Conservation (phyloP, 192 early-diverging fungal species). For the Tieghemiomyces parasiticus region DNA sequence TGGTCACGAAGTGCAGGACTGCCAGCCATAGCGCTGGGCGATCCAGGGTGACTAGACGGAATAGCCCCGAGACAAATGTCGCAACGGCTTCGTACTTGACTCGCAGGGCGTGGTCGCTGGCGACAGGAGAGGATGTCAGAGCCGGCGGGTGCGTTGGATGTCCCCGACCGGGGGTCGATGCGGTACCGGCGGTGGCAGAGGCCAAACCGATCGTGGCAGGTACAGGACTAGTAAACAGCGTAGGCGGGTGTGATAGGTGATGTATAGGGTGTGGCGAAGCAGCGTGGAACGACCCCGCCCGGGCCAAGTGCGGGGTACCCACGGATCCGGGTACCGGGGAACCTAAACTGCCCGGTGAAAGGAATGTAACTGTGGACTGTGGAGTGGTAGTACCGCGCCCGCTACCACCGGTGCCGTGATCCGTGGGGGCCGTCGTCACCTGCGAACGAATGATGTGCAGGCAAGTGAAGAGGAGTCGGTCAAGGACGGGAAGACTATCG, state of each 20-base stretch:
- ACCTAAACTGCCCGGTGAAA: neutral
- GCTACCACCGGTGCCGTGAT: neutral
- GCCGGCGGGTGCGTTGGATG: neutral
- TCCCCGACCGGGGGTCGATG: neutral
- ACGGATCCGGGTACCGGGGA: neutral
- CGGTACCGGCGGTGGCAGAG: neutral
- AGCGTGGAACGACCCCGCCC: neutral
- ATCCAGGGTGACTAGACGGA: too few species aligned
- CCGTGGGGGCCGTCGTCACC: neutral
- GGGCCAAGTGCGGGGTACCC: neutral
- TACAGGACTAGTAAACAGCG: neutral
- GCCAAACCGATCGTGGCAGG: neutral
- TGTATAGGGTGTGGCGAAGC: neutral
- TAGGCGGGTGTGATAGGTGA: too few species aligned
- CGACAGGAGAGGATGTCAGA: neutral
- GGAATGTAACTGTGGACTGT: conserved; percentile 1
- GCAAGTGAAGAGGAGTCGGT: conserved; percentile 2
- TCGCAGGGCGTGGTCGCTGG: neutral
- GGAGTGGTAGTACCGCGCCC: neutral
- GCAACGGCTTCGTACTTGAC: too few species aligned
- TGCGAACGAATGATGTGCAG: neutral
- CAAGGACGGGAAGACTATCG: neutral
- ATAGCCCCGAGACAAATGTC: too few species aligned
- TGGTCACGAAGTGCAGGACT: neutral
- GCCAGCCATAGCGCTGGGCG: neutral